These are phyloP conservation scores for Paraphaeosphaeria sporulosa DNA, from an alignment of 2,329 filamentous ascomycete species.

Conservation along the genomic window DNA sequence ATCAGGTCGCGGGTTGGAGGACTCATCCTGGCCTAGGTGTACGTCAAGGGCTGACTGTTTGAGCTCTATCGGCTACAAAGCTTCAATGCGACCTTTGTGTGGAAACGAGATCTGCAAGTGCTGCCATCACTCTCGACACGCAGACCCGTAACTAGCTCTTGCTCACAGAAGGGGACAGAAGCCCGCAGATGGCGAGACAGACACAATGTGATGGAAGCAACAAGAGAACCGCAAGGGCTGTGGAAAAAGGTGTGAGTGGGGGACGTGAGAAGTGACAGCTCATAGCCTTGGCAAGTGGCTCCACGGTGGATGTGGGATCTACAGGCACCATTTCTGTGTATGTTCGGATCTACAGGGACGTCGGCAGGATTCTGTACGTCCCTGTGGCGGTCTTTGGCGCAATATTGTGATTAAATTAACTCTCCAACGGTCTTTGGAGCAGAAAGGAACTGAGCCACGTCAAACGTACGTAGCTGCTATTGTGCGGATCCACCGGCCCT, in stretches of 20 bases:
- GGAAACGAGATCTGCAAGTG: no score
- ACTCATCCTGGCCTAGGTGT: no score
- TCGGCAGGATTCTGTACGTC: neutral
- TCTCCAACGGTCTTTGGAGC: neutral
- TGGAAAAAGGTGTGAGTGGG: neutral
- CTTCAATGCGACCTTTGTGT: no score
- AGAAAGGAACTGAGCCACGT: neutral
- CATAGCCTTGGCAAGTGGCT: neutral
- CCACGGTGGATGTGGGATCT: neutral
- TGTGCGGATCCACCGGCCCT: slow-evolving; percentile 1
- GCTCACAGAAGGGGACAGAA: neutral
- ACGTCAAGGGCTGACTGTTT: no score
- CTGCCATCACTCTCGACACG: no score
- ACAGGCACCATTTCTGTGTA: no score
- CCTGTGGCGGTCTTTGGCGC: neutral
- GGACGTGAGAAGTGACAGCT: neutral
- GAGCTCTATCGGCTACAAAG: no score
- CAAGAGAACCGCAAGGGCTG: neutral
- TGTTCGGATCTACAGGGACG: neutral
- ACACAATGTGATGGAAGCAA: neutral
- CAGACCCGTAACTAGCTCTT: neutral
- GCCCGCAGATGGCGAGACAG: neutral
- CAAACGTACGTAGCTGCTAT: neutral
- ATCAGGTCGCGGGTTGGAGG: no score
- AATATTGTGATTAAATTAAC: neutral